phyloP scores from a whole-genome alignment of 441 rosid species.

The California macrophylla region DNA sequence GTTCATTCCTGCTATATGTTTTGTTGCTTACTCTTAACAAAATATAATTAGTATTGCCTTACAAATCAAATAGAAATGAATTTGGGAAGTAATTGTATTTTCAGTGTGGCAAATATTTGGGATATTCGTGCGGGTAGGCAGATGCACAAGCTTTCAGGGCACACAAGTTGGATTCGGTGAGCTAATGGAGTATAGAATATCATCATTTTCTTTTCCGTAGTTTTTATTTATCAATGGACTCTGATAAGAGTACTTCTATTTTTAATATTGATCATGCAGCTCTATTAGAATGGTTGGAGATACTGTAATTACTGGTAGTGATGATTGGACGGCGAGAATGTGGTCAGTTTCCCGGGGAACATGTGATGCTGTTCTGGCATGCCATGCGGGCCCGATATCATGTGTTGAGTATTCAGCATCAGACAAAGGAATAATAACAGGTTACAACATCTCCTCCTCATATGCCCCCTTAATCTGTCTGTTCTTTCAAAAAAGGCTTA shows the following conservation, averaged over 20 bases:
- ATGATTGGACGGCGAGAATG: slow-evolving; percentile 98
- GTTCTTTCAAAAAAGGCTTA: not conserved
- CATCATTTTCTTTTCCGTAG: slow-evolving; percentile 1
- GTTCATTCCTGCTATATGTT: slow-evolving; percentile 6
- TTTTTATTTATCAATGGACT: not conserved
- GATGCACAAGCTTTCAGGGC: slow-evolving; percentile 93
- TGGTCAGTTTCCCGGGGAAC: slow-evolving; percentile 93
- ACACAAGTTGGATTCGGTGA: slow-evolving; percentile 93
- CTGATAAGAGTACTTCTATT: slow-evolving; percentile 11
- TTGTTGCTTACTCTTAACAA: not conserved
- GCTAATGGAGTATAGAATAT: slow-evolving; percentile 18
- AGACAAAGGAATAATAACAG: slow-evolving; percentile 93
- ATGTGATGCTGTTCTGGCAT: slow-evolving; percentile 84
- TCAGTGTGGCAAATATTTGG: slow-evolving; percentile 88
- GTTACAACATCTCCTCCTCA: slow-evolving; percentile 24
- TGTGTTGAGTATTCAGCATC: slow-evolving; percentile 69
- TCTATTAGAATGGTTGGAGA: slow-evolving; percentile 91
- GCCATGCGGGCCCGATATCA: slow-evolving; percentile 88
- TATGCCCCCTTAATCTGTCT: not conserved
- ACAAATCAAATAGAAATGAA: not conserved
- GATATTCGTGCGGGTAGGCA: slow-evolving; percentile 95
- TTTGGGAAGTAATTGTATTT: slow-evolving; percentile 20
- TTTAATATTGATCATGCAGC: slow-evolving; percentile 40
- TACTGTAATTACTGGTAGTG: slow-evolving; percentile 86
- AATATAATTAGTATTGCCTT: not conserved